Percentiles rank a stretch among this genome's conserved stretches.
phyloP scores from a whole-genome alignment of 2,329 filamentous ascomycete genomes.

The Bipolaris zeicola region DNA sequence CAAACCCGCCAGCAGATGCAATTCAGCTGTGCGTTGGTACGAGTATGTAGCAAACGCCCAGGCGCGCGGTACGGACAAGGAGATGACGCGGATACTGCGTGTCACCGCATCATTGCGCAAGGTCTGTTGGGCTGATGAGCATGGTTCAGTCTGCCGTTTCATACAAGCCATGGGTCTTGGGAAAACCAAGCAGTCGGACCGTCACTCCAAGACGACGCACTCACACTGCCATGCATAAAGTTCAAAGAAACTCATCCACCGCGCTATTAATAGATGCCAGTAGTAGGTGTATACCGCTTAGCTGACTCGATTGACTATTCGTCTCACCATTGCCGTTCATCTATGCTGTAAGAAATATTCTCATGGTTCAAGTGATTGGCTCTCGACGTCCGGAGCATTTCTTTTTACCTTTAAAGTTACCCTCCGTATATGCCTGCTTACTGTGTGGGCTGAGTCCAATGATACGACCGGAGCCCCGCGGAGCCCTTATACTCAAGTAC shows the following conservation, averaged over 20 bases:
- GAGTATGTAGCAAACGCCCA: conserved; percentile 2
- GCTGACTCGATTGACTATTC: background rate
- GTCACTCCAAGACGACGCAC: background rate
- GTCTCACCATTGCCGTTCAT: background rate
- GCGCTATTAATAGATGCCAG: background rate
- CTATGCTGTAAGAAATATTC: background rate
- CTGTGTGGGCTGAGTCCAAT: background rate
- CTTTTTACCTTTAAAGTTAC: background rate
- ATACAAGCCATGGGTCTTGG: background rate
- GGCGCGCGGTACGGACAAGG: background rate
- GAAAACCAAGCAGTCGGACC: conserved; percentile 10
- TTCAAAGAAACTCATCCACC: background rate
- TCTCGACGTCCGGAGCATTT: background rate
- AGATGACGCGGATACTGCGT: conserved; percentile 5
- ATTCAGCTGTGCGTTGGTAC: conserved; percentile 3
- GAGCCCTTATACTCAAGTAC: background rate
- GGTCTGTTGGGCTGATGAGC: background rate
- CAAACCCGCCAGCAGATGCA: conserved; percentile 1
- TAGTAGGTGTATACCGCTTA: background rate
- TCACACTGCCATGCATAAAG: background rate
- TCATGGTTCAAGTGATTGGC: background rate
- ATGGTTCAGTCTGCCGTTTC: conserved; percentile 14
- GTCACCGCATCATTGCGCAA: background rate
- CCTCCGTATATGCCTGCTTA: background rate
- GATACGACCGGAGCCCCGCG: background rate